Conservation (phyloP, 495 filamentous ascomycete species). For the Neurospora sublineolata region DNA sequence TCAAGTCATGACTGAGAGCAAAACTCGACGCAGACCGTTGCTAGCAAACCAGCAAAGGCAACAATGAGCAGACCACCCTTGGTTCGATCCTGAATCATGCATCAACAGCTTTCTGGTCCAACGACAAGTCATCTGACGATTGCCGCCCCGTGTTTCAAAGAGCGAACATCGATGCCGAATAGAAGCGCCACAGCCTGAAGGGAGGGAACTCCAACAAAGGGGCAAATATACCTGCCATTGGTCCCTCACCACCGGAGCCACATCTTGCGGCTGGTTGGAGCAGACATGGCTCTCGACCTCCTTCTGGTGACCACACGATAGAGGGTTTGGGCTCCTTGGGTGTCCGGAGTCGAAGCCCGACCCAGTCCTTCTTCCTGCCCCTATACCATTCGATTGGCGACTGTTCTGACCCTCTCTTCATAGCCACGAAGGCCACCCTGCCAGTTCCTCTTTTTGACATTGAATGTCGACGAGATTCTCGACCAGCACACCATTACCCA, state of each 20-base stretch:
- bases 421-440: not conserved
- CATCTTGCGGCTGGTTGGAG: not conserved
- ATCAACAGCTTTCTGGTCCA: not conserved
- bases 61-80: not conserved
- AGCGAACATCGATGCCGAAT: not conserved
- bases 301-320: not conserved
- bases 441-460: not conserved
- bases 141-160: not conserved
- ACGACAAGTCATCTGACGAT: not conserved
- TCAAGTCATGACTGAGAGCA: not conserved
- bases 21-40: not conserved
- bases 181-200: not conserved
- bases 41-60: not conserved
- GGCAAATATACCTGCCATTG: not conserved
- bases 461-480: not conserved
- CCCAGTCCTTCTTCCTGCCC: not conserved
- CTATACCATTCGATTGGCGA: not conserved
- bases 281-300: not conserved
- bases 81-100: not conserved
- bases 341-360: not conserved
- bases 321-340: not conserved
- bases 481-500: not conserved
- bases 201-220: not conserved
- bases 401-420: not conserved
- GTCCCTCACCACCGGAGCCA: not conserved